Percentiles rank a stretch among this genome's conserved stretches.
phyloP scores from a whole-genome alignment of 768 basidiomycete genomes.

The Stropharia rugosoannulata region DNA sequence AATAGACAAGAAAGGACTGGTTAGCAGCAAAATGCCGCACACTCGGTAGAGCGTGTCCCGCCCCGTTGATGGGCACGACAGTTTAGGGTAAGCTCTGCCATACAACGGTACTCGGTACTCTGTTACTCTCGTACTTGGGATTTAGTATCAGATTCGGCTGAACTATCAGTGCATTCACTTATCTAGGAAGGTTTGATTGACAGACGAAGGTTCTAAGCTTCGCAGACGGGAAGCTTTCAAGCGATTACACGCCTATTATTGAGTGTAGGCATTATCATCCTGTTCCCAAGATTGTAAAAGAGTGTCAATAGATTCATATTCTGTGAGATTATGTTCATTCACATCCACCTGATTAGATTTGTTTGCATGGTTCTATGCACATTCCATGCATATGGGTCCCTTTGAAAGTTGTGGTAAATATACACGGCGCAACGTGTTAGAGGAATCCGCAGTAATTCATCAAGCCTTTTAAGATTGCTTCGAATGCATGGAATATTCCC shows the following conservation, averaged over 20 bases:
- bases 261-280: constrained; percentile 2
- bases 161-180: not conserved
- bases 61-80: no score
- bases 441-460: not conserved
- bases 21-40: no score
- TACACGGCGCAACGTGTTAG: not conserved
- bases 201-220: constrained; percentile 9
- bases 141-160: not conserved
- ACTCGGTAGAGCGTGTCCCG: no score
- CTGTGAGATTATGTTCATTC: no score
- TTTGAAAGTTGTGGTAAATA: not conserved
- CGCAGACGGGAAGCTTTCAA: constrained; percentile 4
- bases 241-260: constrained; percentile 10
- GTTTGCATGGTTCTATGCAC: not conserved
- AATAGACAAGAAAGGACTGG: no score
- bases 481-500: not conserved
- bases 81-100: no score
- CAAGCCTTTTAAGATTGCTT: not conserved
- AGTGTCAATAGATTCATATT: constrained; percentile 1
- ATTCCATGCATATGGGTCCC: not conserved
- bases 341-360: not conserved
- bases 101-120: no score
- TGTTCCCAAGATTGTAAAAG: constrained; percentile 13
- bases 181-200: constrained; percentile 13
- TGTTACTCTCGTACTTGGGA: no score